Evolutionary conservation across 2,329 filamentous ascomycete genomes (phyloP).

Genomic region (Penicillium rolfsii): DNA sequence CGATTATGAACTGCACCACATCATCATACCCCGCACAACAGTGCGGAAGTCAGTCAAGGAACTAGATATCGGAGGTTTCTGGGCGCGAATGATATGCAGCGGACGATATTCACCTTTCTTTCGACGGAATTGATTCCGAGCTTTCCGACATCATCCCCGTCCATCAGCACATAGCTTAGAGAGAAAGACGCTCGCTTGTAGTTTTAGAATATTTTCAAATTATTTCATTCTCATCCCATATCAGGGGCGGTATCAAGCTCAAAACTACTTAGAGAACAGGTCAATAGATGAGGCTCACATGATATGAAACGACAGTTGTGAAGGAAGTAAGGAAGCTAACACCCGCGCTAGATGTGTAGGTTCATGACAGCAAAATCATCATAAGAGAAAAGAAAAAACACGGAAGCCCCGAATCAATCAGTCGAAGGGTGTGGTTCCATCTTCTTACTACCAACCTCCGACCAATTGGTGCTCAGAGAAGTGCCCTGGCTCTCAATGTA

Average conservation of each 20-base stretch:
- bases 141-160: neutral
- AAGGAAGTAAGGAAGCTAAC: slow-evolving; percentile 5
- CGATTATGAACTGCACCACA: neutral
- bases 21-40: neutral
- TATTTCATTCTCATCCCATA: too few species aligned
- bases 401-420: slow-evolving; percentile 16
- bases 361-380: neutral
- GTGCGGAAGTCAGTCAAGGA: neutral
- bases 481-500: slow-evolving; percentile 94
- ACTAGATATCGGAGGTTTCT: neutral
- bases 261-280: neutral
- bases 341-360: slow-evolving; percentile 22
- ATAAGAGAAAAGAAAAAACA: neutral
- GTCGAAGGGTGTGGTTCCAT: slow-evolving; percentile 58
- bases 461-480: slow-evolving; percentile 88
- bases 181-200: too few species aligned
- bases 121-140: too few species aligned
- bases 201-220: too few species aligned
- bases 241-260: neutral
- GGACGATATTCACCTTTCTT: neutral
- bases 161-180: too few species aligned
- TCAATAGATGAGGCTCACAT: too few species aligned
- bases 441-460: slow-evolving; percentile 71
- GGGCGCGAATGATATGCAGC: neutral
- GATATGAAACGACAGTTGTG: neutral